Conservation (phyloP, 2,329 filamentous ascomycete genomes). For the Dichotomopilus funicola region DNA sequence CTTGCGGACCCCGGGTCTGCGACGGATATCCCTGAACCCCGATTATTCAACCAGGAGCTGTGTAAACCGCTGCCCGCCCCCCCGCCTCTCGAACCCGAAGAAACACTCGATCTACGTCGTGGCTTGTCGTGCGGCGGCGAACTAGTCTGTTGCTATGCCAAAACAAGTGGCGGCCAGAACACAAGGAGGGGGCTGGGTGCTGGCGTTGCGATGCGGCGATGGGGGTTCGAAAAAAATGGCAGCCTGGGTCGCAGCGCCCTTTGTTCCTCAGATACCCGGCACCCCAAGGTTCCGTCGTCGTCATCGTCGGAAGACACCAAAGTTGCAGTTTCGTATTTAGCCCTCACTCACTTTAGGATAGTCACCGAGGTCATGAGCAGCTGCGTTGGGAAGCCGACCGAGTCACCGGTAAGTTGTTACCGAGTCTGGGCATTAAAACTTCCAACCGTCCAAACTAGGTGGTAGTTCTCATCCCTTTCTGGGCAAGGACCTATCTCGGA, state of each 20-base stretch:
- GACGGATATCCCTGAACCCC: no score
- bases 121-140: conserved; percentile 5
- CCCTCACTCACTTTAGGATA: no score
- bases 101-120: background rate
- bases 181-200: conserved; percentile 4
- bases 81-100: no score
- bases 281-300: background rate
- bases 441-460: no score
- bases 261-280: background rate
- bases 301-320: background rate
- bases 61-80: no score
- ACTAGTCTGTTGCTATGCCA: background rate
- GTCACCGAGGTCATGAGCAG: background rate
- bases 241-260: background rate
- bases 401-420: no score
- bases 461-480: no score
- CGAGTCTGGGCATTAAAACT: no score
- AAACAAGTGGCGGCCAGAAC: conserved; percentile 2
- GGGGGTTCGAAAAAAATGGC: background rate
- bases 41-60: no score
- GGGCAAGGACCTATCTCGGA: no score
- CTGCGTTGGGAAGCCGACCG: background rate
- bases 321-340: no score
- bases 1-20: no score
- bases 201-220: background rate